Base-by-base conservation (phyloP, 2,329 filamentous ascomycete genomes). In the Trichoderma sp. region DNA sequence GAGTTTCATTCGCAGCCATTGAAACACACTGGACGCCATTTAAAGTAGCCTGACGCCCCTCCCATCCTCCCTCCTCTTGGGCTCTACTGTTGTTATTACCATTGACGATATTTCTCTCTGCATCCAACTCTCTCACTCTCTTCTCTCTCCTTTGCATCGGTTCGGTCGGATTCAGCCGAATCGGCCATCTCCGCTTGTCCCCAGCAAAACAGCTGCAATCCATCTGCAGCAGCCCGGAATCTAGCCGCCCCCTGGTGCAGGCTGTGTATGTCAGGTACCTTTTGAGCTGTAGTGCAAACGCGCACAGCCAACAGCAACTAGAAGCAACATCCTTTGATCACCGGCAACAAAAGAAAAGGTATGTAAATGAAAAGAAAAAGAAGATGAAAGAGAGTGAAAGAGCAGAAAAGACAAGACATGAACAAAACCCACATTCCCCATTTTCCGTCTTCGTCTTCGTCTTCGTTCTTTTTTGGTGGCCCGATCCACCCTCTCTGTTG, bases 191-290 rank as follows among this genome's bases (percentile, higher is more conserved):
- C 67, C 53, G 67, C 67, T 31, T 16, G 18, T 56, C 45, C 21
- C n/a, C 38, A 60, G 53, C 65, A 68, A 45, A 68, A 45, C 65
- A 59, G 31, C 50, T 35, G 33, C 66, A 35, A 60, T 71, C 67
- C 41, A 27, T 71, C 67, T 60, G 67, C 67, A 71, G 59, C 66
- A 69, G 31, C 68, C 41, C 68, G 56, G 56, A 62, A 41, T 27
- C 27, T 41, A 38, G 8, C 45, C 45, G 50, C 33, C 67, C 66
- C 67, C 67, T 62, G 53, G 41, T 45, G 67, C 33, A 63, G 59
- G 45, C 45, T 21, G 41, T 45, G 50, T 21, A 14, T 21, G 50
- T 56, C 11, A 21, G 11, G n/a, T 24, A 56, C 41, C 41, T 9
- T n/a, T 45, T 45, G 41, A 53, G 45, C 45, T 11, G 45, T 53